phyloP scores from a whole-genome alignment of 106 monocot species.

The Dendrobium nobile region DNA sequence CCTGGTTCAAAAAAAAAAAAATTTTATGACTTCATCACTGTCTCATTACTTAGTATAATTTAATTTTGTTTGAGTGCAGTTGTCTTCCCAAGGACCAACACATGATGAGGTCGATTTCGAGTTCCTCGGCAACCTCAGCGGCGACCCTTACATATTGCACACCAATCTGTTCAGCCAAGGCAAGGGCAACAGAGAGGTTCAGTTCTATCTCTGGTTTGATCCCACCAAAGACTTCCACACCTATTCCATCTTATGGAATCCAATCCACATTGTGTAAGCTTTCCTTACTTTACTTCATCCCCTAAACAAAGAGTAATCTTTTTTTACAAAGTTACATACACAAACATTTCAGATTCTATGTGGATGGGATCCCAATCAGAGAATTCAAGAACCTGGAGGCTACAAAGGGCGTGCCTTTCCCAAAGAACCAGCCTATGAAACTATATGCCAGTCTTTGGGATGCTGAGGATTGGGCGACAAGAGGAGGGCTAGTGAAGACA shows the following conservation, averaged over 20 bases:
- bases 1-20: no score
- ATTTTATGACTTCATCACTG: no score
- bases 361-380: conserved; percentile 21
- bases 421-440: conserved; percentile 19
- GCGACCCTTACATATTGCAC: conserved; percentile 15
- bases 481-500: conserved; percentile 22
- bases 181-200: conserved; percentile 16
- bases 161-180: conserved; percentile 17
- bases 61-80: not conserved
- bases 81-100: conserved; percentile 11
- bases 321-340: not conserved
- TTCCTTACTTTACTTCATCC: not conserved
- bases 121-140: conserved; percentile 18
- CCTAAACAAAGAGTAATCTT: not conserved
- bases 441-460: conserved; percentile 30
- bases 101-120: conserved; percentile 24
- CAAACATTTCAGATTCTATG: conserved; percentile 7
- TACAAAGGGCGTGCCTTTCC: conserved; percentile 7
- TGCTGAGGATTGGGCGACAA: conserved; percentile 33
- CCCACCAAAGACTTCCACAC: conserved; percentile 21
- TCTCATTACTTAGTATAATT: not conserved
- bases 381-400: conserved; percentile 19
- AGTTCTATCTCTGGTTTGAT: conserved; percentile 22
- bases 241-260: conserved; percentile 22
- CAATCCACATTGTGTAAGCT: conserved; percentile 6